Percentiles rank a stretch among this genome's conserved stretches.
Evolutionary conservation across 2,329 filamentous ascomycete species (phyloP).

Genomic region (Xylariaceae sp.): DNA sequence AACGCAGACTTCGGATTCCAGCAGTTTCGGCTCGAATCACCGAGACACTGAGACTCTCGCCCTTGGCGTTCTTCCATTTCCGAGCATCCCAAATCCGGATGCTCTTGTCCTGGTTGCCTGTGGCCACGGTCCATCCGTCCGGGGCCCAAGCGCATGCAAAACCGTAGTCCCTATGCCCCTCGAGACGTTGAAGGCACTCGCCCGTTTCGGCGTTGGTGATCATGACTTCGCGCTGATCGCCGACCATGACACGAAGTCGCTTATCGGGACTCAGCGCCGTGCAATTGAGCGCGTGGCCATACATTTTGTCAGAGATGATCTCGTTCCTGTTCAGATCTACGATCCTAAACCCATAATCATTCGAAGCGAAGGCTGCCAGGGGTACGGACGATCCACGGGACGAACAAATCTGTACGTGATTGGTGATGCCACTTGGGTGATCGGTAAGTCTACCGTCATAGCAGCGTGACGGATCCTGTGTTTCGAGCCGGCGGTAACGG

Average conservation of each 20-base stretch:
- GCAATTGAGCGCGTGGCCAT: slow-evolving; percentile 64
- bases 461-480: slow-evolving; percentile 32
- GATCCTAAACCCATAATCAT: slow-evolving; percentile 54
- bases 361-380: slow-evolving; percentile 56
- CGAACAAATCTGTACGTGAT: slow-evolving; percentile 56
- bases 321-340: slow-evolving; percentile 55
- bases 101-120: slow-evolving; percentile 68
- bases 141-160: slow-evolving; percentile 78
- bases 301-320: slow-evolving; percentile 49
- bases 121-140: slow-evolving; percentile 70
- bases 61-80: slow-evolving; percentile 55
- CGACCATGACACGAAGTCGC: slow-evolving; percentile 66
- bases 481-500: slow-evolving; percentile 43
- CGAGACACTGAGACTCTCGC: slow-evolving; percentile 43
- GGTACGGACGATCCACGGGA: slow-evolving; percentile 49
- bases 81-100: slow-evolving; percentile 74
- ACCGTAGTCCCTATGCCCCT: slow-evolving; percentile 63
- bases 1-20: slow-evolving; percentile 62
- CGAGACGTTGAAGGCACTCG: slow-evolving; percentile 50
- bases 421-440: slow-evolving; percentile 54
- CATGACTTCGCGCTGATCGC: slow-evolving; percentile 59
- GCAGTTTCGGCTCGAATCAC: slow-evolving; percentile 62
- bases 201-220: slow-evolving; percentile 67
- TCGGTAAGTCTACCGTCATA: slow-evolving; percentile 45
- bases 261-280: slow-evolving; percentile 66